Base-by-base conservation (phyloP, 2,329 filamentous ascomycete genomes). In the Plectosphaerella sp. region DNA sequence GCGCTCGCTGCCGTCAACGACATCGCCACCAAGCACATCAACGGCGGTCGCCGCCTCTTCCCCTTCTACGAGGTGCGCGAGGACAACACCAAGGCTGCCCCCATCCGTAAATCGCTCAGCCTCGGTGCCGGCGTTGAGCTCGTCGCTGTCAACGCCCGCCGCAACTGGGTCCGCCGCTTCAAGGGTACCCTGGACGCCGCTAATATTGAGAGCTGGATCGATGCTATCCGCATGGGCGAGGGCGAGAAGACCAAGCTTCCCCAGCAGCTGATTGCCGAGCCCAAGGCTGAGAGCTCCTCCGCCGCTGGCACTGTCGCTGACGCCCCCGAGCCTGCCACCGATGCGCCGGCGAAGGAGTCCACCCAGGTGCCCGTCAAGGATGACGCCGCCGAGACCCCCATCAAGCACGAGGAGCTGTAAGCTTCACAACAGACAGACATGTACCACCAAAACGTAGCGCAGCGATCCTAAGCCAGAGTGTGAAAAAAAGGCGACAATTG, bases 221-320 rank as follows among this genome's bases (percentile, higher is more conserved):
- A 99, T 63, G 79, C 83, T n/a, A 91, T 97, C 56, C 86, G 91
- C 37, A 80, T 99, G 77, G 90, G 92, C 49, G 93, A 97, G 65
- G 88, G 90, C 3, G 73, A 80, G 54, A 97, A 93, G 77, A 79
- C 84, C 62, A 89, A 86, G 72, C 67, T 94, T 42, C 88, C 89
- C 0, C 78, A 81, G 53, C 80, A 77, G 2, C 62, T 89, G 43
- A 64, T 87, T 33, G 71, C 73, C 15, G 67, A 71, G 50, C 66
- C 66, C 18, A 66, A 16, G 10, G 10, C 62, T 47, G 47, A 41
- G 45, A 45, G n/a, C 15, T 20, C 16, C 14, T 42, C 48, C 2
- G 65, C 66, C n/a, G 51, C 50, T 20, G 56, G 56, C 18, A 52
- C 48, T 43, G 50, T 28, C 39, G 48, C 53, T 24, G 51, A 59